A percentile compares a stretch with the other conserved stretches of the same genome.
phyloP scores from a whole-genome alignment of 1,139 yeast species.

The Spencermartinsiella ligniputridi region DNA sequence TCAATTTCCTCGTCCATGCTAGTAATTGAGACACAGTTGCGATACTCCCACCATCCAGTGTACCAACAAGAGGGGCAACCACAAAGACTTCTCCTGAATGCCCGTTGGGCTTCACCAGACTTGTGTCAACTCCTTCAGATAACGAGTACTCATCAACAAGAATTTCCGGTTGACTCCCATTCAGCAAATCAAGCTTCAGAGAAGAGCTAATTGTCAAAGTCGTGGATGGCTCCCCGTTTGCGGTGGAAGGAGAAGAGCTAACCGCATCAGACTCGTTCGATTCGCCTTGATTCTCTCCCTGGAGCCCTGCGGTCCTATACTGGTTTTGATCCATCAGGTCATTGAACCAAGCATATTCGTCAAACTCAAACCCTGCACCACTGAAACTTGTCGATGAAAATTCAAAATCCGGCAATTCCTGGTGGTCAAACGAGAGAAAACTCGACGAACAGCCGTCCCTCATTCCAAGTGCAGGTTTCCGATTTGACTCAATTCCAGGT shows the following conservation, averaged over 20 bases:
- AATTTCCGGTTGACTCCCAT: not conserved
- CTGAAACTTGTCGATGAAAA: not conserved
- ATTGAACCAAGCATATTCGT: not conserved
- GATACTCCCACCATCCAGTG: not conserved
- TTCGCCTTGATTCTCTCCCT: not conserved
- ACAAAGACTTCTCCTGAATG: not conserved
- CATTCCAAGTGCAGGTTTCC: not conserved
- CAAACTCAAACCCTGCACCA: not conserved
- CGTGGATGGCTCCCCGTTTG: not conserved
- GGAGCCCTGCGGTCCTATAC: not conserved
- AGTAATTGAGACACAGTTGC: not conserved
- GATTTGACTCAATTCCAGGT: not conserved
- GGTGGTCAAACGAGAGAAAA: not conserved
- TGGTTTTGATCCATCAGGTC: not conserved
- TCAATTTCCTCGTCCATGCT: conserved; percentile 3
- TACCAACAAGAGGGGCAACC: not conserved
- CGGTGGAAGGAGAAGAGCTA: not conserved
- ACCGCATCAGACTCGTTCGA: not conserved
- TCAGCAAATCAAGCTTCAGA: not conserved
- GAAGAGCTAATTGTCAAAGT: not conserved
- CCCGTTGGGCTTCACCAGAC: no score
- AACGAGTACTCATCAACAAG: not conserved
- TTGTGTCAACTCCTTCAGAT: not conserved
- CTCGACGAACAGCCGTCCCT: not conserved
- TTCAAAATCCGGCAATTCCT: not conserved